These are phyloP conservation scores for Candida piceae DNA, from an alignment of 805 yeast species.

Conservation along the genomic window DNA sequence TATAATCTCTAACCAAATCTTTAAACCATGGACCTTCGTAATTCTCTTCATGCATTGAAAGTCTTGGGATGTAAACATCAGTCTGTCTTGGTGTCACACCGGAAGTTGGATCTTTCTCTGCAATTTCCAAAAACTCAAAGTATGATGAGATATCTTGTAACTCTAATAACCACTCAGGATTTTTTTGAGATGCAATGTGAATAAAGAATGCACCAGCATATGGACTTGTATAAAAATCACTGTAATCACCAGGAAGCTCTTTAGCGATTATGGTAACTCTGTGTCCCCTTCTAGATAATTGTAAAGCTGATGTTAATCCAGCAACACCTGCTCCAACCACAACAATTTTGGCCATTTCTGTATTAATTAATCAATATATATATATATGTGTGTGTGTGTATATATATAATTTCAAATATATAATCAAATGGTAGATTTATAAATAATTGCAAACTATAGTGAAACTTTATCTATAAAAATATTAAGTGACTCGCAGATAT, in stretches of 20 bases:
- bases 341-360: constrained; percentile 22
- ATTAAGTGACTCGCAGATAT: too few species aligned
- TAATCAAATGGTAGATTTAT: too few species aligned
- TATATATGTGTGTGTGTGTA: too few species aligned
- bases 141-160: constrained; percentile 34
- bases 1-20: constrained; percentile 31
- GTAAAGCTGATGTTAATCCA: constrained; percentile 50
- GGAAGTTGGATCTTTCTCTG: constrained; percentile 33
- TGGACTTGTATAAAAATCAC: constrained; percentile 40
- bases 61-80: constrained; percentile 25
- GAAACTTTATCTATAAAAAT: too few species aligned
- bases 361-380: too few species aligned
- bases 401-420: too few species aligned
- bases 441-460: too few species aligned
- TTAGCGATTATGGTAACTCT: constrained; percentile 47
- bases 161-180: constrained; percentile 25
- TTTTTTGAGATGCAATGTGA: constrained; percentile 33
- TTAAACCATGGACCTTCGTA: constrained; percentile 37
- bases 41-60: constrained; percentile 20
- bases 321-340: constrained; percentile 47
- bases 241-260: constrained; percentile 34
- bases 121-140: constrained; percentile 31
- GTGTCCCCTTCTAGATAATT: constrained; percentile 37
- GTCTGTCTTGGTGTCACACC: constrained; percentile 33
- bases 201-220: constrained; percentile 47